Evolutionary conservation across 805 yeast genomes (phyloP), one percentile per base, ranked within the genome.

Genomic region (Myxozyma kluyveri): DNA sequence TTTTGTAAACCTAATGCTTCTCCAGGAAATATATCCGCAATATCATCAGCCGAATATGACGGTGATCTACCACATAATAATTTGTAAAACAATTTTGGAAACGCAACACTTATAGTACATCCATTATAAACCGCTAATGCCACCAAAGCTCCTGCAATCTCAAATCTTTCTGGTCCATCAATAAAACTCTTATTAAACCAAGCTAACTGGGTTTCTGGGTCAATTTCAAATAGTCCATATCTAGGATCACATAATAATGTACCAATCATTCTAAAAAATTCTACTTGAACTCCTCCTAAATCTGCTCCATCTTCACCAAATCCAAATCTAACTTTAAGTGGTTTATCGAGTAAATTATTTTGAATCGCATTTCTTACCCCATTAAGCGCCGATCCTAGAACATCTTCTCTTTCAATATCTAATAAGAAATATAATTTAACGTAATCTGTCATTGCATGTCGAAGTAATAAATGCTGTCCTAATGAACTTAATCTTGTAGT

Each of bases 51-150:
- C 12, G 27, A n/a, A 24, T 35, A 23, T 18, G 47, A 33, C 37
- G 9, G 12, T 21, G 35, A 26, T 9, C 55, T 47, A 5, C 50
- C 26, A 29, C 33, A 29, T 24, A 47, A 42, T 42, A 27, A 19
- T 49, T 43, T 43, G 42, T 65, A 66, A 45, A 66, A 44, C 43
- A 56, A 29, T n/a, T 27, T 32, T 5, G 69, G 68, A 39, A 66
- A 61, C 29, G 56, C 35, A 2, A 63, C 56, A n/a, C 57, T 57
- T 18, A 66, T 49, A 6, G 57, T 52, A 45, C 69, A 65, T 10
- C 67, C 65, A 47, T 65, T 66, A 48, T 63, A 62, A 12, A 64
- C 46, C 3, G 67, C 69, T 41, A 66, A 40, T 9, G 65, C 69
- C 17, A 65, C 52, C 3, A 61, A 38, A n/a, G 62, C 43, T 3